phyloP scores from a whole-genome alignment of 1,139 yeast species.

The Meyerozyma athensensis region DNA sequence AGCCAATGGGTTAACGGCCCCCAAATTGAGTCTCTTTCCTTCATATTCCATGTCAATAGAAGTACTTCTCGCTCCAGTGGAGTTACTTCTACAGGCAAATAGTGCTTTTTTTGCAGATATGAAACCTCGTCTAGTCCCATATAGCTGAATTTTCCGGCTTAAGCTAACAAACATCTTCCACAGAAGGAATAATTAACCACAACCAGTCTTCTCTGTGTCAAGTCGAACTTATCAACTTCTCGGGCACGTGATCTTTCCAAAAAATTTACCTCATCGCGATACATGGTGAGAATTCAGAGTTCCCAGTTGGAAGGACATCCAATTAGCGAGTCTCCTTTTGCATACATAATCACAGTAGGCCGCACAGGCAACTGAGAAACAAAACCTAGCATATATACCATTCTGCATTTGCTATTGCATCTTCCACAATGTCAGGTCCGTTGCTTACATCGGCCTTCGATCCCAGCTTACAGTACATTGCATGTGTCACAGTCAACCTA shows the following conservation, averaged over 20 bases:
- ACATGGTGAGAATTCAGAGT: too few species aligned
- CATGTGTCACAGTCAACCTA: slow-evolving; percentile 64
- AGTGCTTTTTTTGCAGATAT: neutral
- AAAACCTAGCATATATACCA: neutral
- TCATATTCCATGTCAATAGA: too few species aligned
- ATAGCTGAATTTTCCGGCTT: too few species aligned
- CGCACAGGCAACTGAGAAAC: neutral
- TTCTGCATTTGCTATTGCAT: neutral
- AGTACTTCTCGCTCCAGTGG: too few species aligned
- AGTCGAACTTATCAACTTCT: neutral
- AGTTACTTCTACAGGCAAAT: too few species aligned
- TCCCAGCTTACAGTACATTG: slow-evolving; percentile 54
- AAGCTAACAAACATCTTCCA: too few species aligned
- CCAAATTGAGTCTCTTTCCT: neutral
- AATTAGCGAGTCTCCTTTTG: too few species aligned
- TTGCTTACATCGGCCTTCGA: slow-evolving; percentile 44
- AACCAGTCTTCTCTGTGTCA: neutral
- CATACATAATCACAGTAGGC: neutral
- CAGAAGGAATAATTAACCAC: too few species aligned
- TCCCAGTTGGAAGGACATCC: too few species aligned
- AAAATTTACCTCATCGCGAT: slow-evolving; percentile 4
- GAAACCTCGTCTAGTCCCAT: neutral
- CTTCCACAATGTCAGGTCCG: slow-evolving; percentile 14
- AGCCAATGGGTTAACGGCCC: neutral
- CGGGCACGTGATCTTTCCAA: slow-evolving; percentile 1